Conservation (phyloP, 2,329 filamentous ascomycete genomes). For the Alternaria sp. region DNA sequence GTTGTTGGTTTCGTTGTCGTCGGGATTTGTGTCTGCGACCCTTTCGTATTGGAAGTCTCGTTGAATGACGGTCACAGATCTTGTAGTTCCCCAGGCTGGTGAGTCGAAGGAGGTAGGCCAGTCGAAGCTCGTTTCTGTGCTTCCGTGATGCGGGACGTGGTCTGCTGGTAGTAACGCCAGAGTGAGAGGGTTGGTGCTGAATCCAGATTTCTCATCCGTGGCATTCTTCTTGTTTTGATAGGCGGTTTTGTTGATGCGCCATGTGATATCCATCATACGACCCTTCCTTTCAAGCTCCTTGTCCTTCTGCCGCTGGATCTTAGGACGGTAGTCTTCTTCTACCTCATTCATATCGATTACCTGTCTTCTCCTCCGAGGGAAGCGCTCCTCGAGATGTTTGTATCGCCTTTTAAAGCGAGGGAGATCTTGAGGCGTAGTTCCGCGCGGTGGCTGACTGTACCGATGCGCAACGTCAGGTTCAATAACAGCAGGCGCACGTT, state of each 20-base stretch:
- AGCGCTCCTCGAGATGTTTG: background rate
- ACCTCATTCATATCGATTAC: background rate
- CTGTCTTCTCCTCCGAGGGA: background rate
- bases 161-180: background rate
- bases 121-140: background rate
- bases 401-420: background rate
- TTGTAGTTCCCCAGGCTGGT: background rate
- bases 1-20: background rate
- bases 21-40: background rate
- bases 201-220: background rate
- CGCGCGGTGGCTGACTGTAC: background rate
- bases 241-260: background rate
- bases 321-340: background rate
- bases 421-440: background rate
- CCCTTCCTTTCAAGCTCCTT: background rate
- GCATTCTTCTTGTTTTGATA: background rate
- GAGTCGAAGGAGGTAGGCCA: conserved; percentile 4
- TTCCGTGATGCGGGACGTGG: background rate
- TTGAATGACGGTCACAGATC: background rate
- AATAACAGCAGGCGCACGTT: background rate
- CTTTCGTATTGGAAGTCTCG: background rate
- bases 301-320: background rate
- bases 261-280: background rate
- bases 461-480: background rate
- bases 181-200: background rate